Evolutionary conservation across 2,329 filamentous ascomycete species (phyloP).

Genomic region (Cordyceps militaris): DNA sequence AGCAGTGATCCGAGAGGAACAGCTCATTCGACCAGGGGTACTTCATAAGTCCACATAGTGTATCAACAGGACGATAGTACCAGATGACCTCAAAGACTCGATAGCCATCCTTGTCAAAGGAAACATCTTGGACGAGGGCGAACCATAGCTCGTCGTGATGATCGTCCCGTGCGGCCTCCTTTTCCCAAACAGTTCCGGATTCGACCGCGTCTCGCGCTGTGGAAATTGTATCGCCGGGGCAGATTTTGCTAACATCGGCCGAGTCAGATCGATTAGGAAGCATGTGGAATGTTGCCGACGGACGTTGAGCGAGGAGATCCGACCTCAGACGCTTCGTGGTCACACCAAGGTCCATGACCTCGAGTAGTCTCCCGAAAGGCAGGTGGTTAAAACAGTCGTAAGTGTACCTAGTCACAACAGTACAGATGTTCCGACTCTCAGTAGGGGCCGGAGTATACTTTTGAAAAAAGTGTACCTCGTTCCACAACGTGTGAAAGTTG

Average conservation of each 20-base stretch:
- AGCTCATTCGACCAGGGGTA: conserved; percentile 69
- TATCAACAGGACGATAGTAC: conserved; percentile 67
- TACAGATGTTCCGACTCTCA: conserved; percentile 28
- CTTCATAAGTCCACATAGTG: conserved; percentile 57
- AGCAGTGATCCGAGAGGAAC: conserved; percentile 71
- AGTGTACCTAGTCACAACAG: conserved; percentile 65
- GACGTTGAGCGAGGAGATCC: conserved; percentile 21
- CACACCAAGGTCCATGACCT: conserved; percentile 25
- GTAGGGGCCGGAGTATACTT: conserved; percentile 25
- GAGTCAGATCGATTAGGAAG: not conserved
- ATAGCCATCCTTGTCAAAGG: conserved; percentile 27
- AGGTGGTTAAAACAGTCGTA: conserved; percentile 57
- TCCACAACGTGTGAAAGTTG: conserved; percentile 43
- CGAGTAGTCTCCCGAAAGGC: conserved; percentile 49
- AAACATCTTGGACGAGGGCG: conserved; percentile 57
- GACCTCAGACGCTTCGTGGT: conserved; percentile 23
- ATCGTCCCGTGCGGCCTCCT: conserved; percentile 35
- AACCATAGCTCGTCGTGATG: conserved; percentile 55
- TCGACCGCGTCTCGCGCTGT: conserved; percentile 38
- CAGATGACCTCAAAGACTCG: conserved; percentile 59
- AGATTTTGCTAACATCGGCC: conserved; percentile 25
- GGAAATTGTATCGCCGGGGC: conserved; percentile 42
- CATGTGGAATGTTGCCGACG: not conserved
- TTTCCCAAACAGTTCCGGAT: conserved; percentile 49
- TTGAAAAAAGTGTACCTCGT: conserved; percentile 37